phyloP scores from a whole-genome alignment of 371 early-diverging fungal species.

The Nematocida ironsii region DNA sequence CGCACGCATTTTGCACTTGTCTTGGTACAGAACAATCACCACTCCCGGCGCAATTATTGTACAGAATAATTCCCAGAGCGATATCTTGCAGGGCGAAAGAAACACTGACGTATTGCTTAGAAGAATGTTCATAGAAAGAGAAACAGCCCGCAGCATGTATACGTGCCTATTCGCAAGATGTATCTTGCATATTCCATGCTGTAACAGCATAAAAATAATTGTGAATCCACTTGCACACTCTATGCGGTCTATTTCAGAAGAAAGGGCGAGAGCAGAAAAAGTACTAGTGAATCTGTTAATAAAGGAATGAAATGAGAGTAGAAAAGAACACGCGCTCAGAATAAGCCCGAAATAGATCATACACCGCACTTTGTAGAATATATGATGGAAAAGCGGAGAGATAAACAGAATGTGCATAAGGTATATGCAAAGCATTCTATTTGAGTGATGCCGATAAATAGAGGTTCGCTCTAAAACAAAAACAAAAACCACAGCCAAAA shows the following conservation, averaged over 20 bases:
- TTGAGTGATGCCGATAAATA: background rate
- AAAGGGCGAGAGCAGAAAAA: background rate
- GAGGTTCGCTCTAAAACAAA: conserved; percentile 17
- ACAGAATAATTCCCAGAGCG: conserved; percentile 34
- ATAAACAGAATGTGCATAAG: conserved; percentile 25
- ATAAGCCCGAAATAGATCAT: background rate
- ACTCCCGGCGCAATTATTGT: conserved; percentile 12
- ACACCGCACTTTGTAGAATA: background rate
- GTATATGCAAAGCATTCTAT: conserved; percentile 3
- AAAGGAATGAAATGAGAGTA: background rate
- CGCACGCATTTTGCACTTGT: conserved; percentile 14
- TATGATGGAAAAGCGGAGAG: background rate
- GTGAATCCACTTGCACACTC: conserved; percentile 8
- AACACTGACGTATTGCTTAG: conserved; percentile 6
- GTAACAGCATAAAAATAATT: background rate
- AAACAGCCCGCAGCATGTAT: conserved; percentile 4
- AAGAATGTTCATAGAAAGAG: conserved; percentile 34
- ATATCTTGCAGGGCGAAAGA: background rate
- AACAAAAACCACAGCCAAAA: background rate
- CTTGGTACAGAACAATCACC: conserved; percentile 22
- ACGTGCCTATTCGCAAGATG: background rate
- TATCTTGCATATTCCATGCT: background rate
- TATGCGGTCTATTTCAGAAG: background rate
- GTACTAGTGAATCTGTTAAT: too few relatives aligned
- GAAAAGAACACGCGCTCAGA: background rate